Evolutionary conservation across 495 filamentous ascomycete species (phyloP), one percentile per base, ranked within the genome.

Genomic region (Penicillium cataractarum): DNA sequence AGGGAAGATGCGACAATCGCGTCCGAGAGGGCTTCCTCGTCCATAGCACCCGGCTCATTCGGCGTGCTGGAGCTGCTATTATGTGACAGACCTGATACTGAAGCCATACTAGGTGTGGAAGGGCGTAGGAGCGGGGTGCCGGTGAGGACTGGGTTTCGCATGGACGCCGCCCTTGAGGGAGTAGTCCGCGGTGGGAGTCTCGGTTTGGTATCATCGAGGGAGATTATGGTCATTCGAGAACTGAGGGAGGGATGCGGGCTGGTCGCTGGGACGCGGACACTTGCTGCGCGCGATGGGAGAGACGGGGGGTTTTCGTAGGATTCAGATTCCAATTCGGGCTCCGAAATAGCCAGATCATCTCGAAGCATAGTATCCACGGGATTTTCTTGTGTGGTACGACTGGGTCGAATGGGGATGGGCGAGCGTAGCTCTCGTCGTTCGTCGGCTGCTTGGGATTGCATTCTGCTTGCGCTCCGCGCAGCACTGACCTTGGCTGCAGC

Each of bases 1-100:
- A 95, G 79, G 57, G 89, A 91, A 52, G 92, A 91, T 24, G 92
- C 95, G 42, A 95, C 83, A 64, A 97, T 93, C 55, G 95, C 92
- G 74, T 93, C 87, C 22, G 86, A 86, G 7, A 86, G 77, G 13
- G 77, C 78, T 64, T 84, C 80, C 64, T 82, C 79, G 46, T 78
- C 78, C 66, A 84, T 66, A 4, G 72, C 64, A 24, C 37, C 53
- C 17, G 66, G 22, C 40, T 69, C 67, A 46, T 75, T 68, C n/a
- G 66, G 27, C 13, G 68, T 22, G 60, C 68, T 75, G 0, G 71
- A 59, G 58, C 62, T 73, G 57, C 76, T 78, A 5, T 66, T 68
- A 17, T 71, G 67, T 4, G 75, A 73, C 32, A 27, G 63, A 6
- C 58, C 64, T 19, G 73, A 76, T 8, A 71, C 48, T 1, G 74